These are phyloP conservation scores for Epichloe hybrida DNA, from an alignment of 2,329 filamentous ascomycete genomes.

Conservation along the genomic window DNA sequence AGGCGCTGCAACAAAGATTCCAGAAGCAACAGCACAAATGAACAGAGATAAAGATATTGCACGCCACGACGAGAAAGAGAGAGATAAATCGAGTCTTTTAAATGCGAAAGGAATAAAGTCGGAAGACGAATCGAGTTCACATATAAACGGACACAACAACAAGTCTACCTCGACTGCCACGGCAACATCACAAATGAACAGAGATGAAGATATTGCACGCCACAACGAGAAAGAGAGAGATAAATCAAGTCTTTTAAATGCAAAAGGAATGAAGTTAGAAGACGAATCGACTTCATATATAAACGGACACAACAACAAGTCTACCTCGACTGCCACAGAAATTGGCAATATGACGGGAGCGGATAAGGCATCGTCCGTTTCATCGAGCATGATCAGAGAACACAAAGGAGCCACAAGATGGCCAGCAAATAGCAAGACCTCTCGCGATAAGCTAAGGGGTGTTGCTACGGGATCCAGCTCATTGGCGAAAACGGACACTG, in stretches of 20 bases:
- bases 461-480: conserved; percentile 1
- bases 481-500: conserved; percentile 14
- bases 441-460: conserved; percentile 2
- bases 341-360: background rate
- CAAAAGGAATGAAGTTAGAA: background rate
- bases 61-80: background rate
- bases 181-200: background rate
- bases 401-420: background rate
- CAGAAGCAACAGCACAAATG: background rate
- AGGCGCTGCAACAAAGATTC: background rate
- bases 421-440: background rate
- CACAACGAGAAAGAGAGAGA: background rate
- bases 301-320: background rate
- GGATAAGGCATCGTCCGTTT: background rate
- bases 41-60: background rate
- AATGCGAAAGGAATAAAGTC: background rate
- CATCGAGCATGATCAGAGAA: background rate
- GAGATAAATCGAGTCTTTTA: background rate
- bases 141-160: background rate
- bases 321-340: background rate
- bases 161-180: background rate
- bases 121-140: background rate
- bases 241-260: background rate
- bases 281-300: background rate
- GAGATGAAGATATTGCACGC: background rate